Evolutionary conservation across 73 alveolate genomes (phyloP).

Genomic region (Halteria grandinella): DNA sequence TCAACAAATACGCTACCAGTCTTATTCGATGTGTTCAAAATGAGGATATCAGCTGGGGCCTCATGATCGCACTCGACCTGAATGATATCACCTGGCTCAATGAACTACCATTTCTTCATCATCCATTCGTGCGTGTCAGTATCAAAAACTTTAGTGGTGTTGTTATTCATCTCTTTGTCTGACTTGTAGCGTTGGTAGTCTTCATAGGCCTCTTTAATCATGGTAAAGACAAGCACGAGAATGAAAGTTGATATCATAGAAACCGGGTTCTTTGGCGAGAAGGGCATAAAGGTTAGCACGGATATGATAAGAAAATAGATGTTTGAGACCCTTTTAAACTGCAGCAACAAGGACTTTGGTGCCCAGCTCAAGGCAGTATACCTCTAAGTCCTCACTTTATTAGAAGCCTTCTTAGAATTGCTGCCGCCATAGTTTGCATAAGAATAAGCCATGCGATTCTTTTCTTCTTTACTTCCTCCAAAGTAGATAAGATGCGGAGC

Average conservation of each 20-base stretch:
- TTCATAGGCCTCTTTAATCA: constrained; percentile 96
- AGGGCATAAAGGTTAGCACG: constrained; percentile 84
- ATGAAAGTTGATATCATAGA: constrained; percentile 92
- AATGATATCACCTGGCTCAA: constrained; percentile 65
- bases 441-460: too few relatives aligned
- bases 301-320: constrained; percentile 83
- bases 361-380: constrained; percentile 75
- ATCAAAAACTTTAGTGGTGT: constrained; percentile 25
- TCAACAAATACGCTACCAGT: constrained; percentile 67
- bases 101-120: constrained; percentile 65
- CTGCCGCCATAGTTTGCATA: too few relatives aligned
- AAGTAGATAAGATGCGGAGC: too few relatives aligned
- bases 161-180: constrained; percentile 70
- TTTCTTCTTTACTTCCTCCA: too few relatives aligned
- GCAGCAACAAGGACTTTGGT: constrained; percentile 72
- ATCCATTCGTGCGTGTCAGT: constrained; percentile 44
- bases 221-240: constrained; percentile 86
- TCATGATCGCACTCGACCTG: constrained; percentile 70
- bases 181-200: constrained; percentile 65
- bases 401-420: too few relatives aligned
- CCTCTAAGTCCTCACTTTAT: constrained; percentile 64
- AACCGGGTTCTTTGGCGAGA: constrained; percentile 90
- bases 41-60: constrained; percentile 84
- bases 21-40: constrained; percentile 74
- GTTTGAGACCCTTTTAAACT: constrained; percentile 82